A percentile compares a stretch with the other conserved stretches of the same genome.
These are phyloP conservation scores for Pseudopyricularia javanii DNA, from an alignment of 2,329 filamentous ascomycete genomes.

Conservation along the genomic window DNA sequence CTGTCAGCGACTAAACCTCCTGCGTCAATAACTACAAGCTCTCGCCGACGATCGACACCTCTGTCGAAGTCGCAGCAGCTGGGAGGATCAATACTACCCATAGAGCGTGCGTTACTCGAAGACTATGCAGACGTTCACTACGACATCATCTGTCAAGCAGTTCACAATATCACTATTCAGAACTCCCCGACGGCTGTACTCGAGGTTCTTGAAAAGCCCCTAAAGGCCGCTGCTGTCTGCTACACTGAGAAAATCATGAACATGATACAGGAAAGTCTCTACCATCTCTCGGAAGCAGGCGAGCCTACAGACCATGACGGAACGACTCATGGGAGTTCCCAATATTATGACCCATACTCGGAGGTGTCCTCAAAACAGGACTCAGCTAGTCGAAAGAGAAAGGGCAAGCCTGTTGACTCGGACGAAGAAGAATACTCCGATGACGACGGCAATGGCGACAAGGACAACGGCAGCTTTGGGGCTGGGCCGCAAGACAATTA, in stretches of 20 bases:
- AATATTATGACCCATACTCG: not conserved
- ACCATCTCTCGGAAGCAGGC: not conserved
- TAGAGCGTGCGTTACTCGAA: not conserved
- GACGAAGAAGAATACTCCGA: not conserved
- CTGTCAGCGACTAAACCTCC: too few species aligned
- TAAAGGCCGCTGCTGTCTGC: not conserved
- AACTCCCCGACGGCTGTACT: not conserved
- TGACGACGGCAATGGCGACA: not conserved
- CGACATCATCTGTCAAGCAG: not conserved
- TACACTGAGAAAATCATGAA: not conserved
- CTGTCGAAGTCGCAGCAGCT: not conserved
- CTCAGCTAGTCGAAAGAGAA: not conserved
- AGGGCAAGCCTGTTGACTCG: not conserved
- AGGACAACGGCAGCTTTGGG: not conserved
- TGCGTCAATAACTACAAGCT: not conserved
- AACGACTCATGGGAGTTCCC: not conserved
- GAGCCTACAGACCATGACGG: not conserved
- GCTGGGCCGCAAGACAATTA: not conserved
- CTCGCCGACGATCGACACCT: not conserved
- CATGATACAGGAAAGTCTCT: not conserved
- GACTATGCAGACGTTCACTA: not conserved
- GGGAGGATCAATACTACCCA: not conserved
- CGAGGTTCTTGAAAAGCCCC: not conserved
- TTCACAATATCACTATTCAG: not conserved
- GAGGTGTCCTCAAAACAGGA: not conserved